These are phyloP conservation scores for Salmacisia buchloeana DNA, from an alignment of 1,284 basidiomycete species.

Conservation along the genomic window DNA sequence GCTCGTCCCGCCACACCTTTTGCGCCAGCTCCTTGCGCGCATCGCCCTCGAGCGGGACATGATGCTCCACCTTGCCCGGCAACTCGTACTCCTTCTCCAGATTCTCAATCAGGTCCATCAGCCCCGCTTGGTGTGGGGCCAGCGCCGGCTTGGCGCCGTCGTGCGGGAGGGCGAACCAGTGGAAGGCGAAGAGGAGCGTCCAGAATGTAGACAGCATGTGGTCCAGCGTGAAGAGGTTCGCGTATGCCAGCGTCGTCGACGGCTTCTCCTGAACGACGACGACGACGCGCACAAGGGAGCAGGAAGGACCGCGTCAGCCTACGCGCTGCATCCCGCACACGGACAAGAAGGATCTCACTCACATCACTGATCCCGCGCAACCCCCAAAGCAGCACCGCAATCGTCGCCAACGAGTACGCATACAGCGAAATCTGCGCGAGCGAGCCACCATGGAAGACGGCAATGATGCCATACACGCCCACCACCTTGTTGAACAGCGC, in stretches of 20 bases:
- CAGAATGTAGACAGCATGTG: conserved; percentile 87
- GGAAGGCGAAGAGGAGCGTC: conserved; percentile 80
- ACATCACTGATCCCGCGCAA: conserved; percentile 77
- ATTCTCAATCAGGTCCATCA: conserved; percentile 48
- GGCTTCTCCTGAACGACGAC: conserved; percentile 18
- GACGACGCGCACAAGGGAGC: background rate
- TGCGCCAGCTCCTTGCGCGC: conserved; percentile 39
- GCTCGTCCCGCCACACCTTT: conserved; percentile 78
- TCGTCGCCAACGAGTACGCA: conserved; percentile 78
- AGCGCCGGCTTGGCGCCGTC: conserved; percentile 11
- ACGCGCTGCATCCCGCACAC: background rate
- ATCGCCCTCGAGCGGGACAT: conserved; percentile 53
- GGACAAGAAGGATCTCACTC: background rate
- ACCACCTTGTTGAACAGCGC: conserved; percentile 91
- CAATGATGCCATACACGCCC: conserved; percentile 90
- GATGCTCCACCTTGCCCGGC: conserved; percentile 29
- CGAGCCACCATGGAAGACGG: conserved; percentile 77
- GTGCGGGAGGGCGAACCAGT: conserved; percentile 60
- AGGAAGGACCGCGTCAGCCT: background rate
- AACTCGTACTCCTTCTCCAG: conserved; percentile 42
- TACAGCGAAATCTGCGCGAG: conserved; percentile 76
- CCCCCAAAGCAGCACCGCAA: conserved; percentile 80
- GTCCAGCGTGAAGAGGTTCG: conserved; percentile 86
- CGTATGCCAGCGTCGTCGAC: conserved; percentile 71
- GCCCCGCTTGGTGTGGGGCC: conserved; percentile 38